phyloP scores from a whole-genome alignment of 129 eudicot genomes.

The Flaveria linearis region DNA sequence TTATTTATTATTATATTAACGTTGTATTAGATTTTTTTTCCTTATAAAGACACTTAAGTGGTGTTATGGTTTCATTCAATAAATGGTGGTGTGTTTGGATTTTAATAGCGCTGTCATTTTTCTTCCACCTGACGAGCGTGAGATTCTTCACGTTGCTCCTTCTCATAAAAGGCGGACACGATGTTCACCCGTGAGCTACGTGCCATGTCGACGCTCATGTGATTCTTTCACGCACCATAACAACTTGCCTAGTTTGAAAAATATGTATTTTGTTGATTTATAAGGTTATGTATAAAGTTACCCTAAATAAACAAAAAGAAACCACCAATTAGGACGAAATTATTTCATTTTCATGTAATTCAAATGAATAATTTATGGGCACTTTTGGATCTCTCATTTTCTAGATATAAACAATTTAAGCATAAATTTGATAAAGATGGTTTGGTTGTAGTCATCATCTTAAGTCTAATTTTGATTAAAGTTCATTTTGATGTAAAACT shows the following conservation, averaged over 20 bases:
- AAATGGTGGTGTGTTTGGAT: too few relatives aligned
- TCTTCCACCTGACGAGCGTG: too few relatives aligned
- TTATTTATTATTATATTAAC: too few relatives aligned
- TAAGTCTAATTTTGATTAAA: neutral
- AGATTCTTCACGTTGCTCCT: too few relatives aligned
- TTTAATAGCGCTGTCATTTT: too few relatives aligned
- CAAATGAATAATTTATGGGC: constrained; percentile 2
- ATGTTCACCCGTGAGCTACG: too few relatives aligned
- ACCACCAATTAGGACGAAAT: neutral
- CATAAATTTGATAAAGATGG: neutral
- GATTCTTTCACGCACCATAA: too few relatives aligned
- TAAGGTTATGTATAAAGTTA: neutral
- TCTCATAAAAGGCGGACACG: too few relatives aligned
- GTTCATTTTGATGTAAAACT: neutral
- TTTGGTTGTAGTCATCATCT: constrained; percentile 23
- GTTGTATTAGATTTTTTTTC: too few relatives aligned
- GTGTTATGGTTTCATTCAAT: too few relatives aligned
- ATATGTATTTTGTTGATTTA: neutral
- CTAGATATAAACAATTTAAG: neutral
- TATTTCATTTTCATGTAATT: constrained; percentile 11
- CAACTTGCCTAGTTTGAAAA: neutral
- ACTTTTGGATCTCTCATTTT: constrained; percentile 14
- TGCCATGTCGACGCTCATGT: too few relatives aligned
- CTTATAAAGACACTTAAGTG: too few relatives aligned
- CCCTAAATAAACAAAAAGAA: neutral